These are phyloP conservation scores for Trametes maxima DNA, from an alignment of 768 basidiomycete genomes.

Conservation along the genomic window DNA sequence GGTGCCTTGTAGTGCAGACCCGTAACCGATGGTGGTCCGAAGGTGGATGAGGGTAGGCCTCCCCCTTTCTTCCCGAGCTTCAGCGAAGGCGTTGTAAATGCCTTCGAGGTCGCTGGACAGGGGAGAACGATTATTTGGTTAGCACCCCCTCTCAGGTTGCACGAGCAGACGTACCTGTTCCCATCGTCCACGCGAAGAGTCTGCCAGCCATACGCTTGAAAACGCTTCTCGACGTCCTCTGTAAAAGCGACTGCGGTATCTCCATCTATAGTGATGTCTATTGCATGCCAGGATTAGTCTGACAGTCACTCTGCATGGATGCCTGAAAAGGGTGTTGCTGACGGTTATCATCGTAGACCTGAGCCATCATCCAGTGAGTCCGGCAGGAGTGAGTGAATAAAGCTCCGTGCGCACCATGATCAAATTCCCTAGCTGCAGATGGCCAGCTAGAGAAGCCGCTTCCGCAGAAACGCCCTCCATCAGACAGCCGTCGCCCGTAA, in stretches of 20 bases:
- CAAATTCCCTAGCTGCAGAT: slow-evolving; percentile 90
- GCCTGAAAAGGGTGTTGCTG: slow-evolving; percentile 34
- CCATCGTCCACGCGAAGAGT: slow-evolving; percentile 84
- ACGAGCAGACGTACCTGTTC: slow-evolving; percentile 52
- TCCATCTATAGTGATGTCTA: slow-evolving; percentile 96
- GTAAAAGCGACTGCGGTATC: slow-evolving; percentile 92
- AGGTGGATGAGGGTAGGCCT: slow-evolving; percentile 89
- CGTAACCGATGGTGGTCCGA: slow-evolving; percentile 90
- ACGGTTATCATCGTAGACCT: slow-evolving; percentile 98
- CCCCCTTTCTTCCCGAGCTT: slow-evolving; percentile 71
- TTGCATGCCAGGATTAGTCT: slow-evolving; percentile 5
- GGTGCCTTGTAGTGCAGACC: slow-evolving; percentile 90
- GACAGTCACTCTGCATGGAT: slow-evolving; percentile 2
- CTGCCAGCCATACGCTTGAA: slow-evolving; percentile 92
- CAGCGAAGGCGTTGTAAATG: slow-evolving; percentile 78
- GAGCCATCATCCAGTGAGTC: slow-evolving; percentile 20
- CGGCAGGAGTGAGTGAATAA: not conserved
- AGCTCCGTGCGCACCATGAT: slow-evolving; percentile 66
- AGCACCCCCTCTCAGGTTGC: slow-evolving; percentile 7
- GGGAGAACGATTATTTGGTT: slow-evolving; percentile 8
- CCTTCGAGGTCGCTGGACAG: slow-evolving; percentile 64
- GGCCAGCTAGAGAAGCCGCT: slow-evolving; percentile 90
- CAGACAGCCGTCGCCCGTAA: slow-evolving; percentile 93
- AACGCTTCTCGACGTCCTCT: slow-evolving; percentile 87
- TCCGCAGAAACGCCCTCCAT: slow-evolving; percentile 96